These are phyloP conservation scores for Groenewaldozyma salmanticensis DNA, from an alignment of 805 yeast genomes.

Conservation along the genomic window DNA sequence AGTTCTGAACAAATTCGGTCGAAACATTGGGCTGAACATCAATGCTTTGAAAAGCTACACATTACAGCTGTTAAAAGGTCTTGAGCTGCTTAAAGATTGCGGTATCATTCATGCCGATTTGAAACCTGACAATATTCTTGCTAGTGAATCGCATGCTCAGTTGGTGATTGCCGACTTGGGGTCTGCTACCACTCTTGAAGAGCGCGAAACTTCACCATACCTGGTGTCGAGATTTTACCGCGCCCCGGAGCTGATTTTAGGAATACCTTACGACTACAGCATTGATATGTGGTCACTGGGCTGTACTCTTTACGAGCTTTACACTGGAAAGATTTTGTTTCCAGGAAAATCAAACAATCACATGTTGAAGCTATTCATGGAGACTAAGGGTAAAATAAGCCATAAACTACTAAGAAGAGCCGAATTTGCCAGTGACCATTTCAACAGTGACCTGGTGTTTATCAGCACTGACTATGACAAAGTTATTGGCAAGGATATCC, in stretches of 20 bases:
- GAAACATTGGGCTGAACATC: constrained; percentile 70
- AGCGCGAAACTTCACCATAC: constrained; percentile 23
- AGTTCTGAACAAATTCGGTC: constrained; percentile 63
- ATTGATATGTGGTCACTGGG: constrained; percentile 96
- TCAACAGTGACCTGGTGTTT: constrained; percentile 22
- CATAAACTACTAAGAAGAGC: constrained; percentile 25
- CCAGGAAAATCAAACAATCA: constrained; percentile 89
- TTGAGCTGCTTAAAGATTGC: constrained; percentile 57
- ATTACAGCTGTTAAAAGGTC: constrained; percentile 58
- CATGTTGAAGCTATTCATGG: constrained; percentile 27
- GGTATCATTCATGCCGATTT: constrained; percentile 82
- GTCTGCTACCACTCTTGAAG: constrained; percentile 43
- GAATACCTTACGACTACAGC: constrained; percentile 47
- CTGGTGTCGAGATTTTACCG: constrained; percentile 56
- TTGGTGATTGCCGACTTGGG: constrained; percentile 88
- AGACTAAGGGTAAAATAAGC: constrained; percentile 22
- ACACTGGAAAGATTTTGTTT: constrained; percentile 80
- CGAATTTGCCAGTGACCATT: constrained; percentile 19
- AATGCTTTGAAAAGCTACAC: constrained; percentile 60
- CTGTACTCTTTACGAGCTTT: constrained; percentile 87
- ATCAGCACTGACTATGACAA: constrained; percentile 20
- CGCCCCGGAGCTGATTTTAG: constrained; percentile 69
- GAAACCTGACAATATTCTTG: constrained; percentile 80
- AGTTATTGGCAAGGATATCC: constrained; percentile 8
- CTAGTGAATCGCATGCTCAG: constrained; percentile 51